Percentiles rank a stretch among this genome's conserved stretches.
Conservation (phyloP, 306 rosid species). For the Quercus wislizeni region DNA sequence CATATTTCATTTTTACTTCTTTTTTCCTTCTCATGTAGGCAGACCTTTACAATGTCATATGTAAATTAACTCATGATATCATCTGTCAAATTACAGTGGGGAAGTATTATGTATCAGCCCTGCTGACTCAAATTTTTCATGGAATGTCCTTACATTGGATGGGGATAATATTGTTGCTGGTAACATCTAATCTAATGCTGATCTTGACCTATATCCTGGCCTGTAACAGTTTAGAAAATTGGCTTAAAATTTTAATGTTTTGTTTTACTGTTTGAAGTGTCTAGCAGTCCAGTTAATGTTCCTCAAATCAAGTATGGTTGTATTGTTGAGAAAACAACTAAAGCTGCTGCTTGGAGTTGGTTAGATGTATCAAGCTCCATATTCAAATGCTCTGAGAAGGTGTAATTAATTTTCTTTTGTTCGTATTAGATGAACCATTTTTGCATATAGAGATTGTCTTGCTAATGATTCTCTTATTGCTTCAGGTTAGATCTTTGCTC, state of each 20-base stretch:
- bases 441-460: constrained; percentile 13
- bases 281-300: constrained; percentile 83
- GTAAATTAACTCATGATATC: constrained; percentile 16
- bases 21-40: neutral
- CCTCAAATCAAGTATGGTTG: constrained; percentile 81
- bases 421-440: neutral
- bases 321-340: constrained; percentile 48
- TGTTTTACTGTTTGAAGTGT: constrained; percentile 51
- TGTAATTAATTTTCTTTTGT: constrained; percentile 29
- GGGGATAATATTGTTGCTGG: constrained; percentile 87
- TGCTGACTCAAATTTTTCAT: constrained; percentile 60
- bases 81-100: constrained; percentile 52
- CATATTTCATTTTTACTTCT: constrained; percentile 11
- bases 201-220: constrained; percentile 13
- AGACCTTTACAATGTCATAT: neutral
- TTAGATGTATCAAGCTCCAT: constrained; percentile 56
- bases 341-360: constrained; percentile 69
- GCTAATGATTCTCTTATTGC: constrained; percentile 9
- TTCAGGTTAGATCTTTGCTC: constrained; percentile 72
- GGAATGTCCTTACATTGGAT: constrained; percentile 75
- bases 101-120: constrained; percentile 68
- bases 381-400: constrained; percentile 74
- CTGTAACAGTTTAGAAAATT: neutral
- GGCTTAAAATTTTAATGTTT: neutral
- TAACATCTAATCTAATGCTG: constrained; percentile 41